A percentile compares a stretch with the other conserved stretches of the same genome.
Conservation (phyloP, 2,329 filamentous ascomycete species). For the Pseudocercospora cruenta region DNA sequence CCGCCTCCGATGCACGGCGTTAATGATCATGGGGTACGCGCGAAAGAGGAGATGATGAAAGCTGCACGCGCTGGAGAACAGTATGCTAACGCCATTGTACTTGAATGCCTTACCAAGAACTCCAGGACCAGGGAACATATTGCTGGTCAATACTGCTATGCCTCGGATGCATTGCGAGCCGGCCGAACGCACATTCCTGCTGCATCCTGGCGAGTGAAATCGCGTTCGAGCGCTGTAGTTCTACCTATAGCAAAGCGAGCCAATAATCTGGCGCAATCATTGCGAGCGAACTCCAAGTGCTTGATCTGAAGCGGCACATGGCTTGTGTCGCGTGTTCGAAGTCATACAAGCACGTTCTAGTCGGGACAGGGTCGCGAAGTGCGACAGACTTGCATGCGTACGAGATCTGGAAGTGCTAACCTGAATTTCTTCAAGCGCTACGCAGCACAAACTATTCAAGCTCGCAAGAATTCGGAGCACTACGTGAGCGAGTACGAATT, state of each 20-base stretch:
- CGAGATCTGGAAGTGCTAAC: not conserved
- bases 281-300: no score
- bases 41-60: constrained; percentile 1
- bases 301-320: not conserved
- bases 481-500: not conserved
- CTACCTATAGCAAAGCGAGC: not conserved
- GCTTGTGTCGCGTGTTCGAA: not conserved
- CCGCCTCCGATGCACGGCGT: not conserved
- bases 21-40: not conserved
- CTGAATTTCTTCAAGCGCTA: not conserved
- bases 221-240: not conserved
- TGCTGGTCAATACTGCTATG: constrained; percentile 4
- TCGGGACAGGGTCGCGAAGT: not conserved
- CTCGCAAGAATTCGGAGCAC: not conserved
- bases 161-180: not conserved
- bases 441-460: not conserved
- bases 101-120: not conserved
- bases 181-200: not conserved
- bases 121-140: not conserved
- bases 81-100: not conserved
- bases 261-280: not conserved
- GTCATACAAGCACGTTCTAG: not conserved
- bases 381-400: not conserved
- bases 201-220: not conserved
- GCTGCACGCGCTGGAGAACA: not conserved